phyloP scores from a whole-genome alignment of 495 filamentous ascomycete genomes.

The Amniculicola lignicola region DNA sequence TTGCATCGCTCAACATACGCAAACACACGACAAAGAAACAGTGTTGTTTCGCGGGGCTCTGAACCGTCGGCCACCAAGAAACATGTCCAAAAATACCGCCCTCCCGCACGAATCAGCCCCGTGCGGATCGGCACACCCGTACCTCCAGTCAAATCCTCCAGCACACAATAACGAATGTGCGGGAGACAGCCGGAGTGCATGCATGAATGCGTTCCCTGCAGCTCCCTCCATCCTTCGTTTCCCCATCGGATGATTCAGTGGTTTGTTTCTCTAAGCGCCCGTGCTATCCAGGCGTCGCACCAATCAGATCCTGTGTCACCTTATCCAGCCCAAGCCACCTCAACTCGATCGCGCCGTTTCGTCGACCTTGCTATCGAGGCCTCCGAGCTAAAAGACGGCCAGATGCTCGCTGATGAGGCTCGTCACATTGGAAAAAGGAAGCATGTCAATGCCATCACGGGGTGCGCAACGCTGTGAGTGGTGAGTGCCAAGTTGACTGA shows the following conservation, averaged over 20 bases:
- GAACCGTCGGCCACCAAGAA: neutral
- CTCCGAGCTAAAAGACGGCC: neutral
- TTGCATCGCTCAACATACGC: neutral
- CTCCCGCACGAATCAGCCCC: slow-evolving; percentile 3
- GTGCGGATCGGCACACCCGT: slow-evolving; percentile 2
- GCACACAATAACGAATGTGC: no score
- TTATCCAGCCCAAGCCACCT: slow-evolving; percentile 23
- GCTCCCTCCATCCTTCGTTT: slow-evolving; percentile 2
- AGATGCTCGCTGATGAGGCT: neutral
- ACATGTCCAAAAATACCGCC: neutral
- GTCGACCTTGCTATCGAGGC: neutral
- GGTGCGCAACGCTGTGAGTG: neutral
- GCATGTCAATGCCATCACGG: neutral
- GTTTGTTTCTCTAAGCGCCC: slow-evolving; percentile 21
- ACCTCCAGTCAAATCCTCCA: slow-evolving; percentile 4
- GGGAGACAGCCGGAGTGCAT: slow-evolving; percentile 16
- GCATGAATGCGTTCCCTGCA: slow-evolving; percentile 25
- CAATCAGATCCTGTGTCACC: slow-evolving; percentile 4
- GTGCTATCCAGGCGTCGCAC: neutral
- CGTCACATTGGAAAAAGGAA: slow-evolving; percentile 5
- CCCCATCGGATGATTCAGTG: neutral
- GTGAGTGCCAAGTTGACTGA: neutral
- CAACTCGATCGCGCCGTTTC: neutral
- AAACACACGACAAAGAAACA: no score
- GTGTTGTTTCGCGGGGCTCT: slow-evolving; percentile 7